Evolutionary conservation across 805 yeast genomes (phyloP), one percentile per base, ranked within the genome.

Genomic region (Candida pseudoglaebosa): DNA sequence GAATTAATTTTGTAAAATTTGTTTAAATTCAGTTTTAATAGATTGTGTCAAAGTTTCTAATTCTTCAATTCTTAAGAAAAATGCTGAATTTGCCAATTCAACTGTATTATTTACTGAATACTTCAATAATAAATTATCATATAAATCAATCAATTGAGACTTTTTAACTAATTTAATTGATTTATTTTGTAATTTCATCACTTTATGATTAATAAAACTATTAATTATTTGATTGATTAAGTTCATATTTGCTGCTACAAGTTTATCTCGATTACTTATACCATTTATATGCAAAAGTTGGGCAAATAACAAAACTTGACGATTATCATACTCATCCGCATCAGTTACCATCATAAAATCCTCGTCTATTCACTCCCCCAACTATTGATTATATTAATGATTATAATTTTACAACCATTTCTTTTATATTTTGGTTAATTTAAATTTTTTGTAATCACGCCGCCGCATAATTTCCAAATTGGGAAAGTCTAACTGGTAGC

Each of bases 251-350:
- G 41, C 18, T 21, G 36, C 14, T 4, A 34, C 38, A 22, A 45
- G 15, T 10, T 30, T 24, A 9, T 33, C 15, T 6, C 47, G 52
- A 1, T 59, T 57, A n/a, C 54, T 52, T 15, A 59, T 49, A 2
- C 57, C 61, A 32, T 56, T 54, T 2, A 56, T 53, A 37, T 68
- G 71, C 5, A 69, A 53, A 5, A 68, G 48, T 48, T 69, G 74
- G 1, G 66, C 47, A 12, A 67, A 40, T 16, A 68, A 55, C 19
- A 68, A 58, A 8, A 65, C 49, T 41, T 66, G 71, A 37, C 67
- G 46, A 36, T 51, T 50, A 21, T 28, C 42, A 28, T 52, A 54
- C n/a, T 36, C 35, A 15, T 38, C 35, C 8, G 29, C 29, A 26
- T 26, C 29, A 12, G 29, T 26, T 13, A 26, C 29, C 29, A 26